These are phyloP conservation scores for Saksenaea oblongispora DNA, from an alignment of 371 early-diverging fungal species.

Conservation along the genomic window DNA sequence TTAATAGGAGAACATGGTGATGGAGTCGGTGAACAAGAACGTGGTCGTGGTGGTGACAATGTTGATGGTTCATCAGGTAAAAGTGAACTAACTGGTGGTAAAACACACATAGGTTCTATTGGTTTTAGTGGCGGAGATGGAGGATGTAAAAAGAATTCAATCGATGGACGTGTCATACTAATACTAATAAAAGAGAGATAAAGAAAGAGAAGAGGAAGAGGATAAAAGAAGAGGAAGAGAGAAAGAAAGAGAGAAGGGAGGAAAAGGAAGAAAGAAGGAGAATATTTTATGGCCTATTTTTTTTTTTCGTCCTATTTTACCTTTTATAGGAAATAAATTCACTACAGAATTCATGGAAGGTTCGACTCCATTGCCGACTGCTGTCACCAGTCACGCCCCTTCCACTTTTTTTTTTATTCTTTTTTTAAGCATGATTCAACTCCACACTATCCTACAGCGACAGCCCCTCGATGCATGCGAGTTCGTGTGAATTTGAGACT, in stretches of 20 bases:
- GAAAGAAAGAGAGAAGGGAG: slow-evolving; percentile 8
- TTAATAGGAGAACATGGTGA: slow-evolving; percentile 8
- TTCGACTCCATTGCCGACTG: slow-evolving; percentile 8
- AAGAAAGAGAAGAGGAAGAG: slow-evolving; percentile 5
- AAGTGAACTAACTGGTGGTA: slow-evolving; percentile 24
- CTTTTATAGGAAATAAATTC: slow-evolving; percentile 8
- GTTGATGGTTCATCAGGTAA: slow-evolving; percentile 14
- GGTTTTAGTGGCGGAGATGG: slow-evolving; percentile 19
- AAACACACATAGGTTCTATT: slow-evolving; percentile 6
- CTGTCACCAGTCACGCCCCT: slow-evolving; percentile 12
- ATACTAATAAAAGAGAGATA: neutral
- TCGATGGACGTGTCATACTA: slow-evolving; percentile 14
- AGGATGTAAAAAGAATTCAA: slow-evolving; percentile 29
- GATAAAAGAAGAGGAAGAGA: slow-evolving; percentile 7
- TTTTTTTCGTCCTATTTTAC: slow-evolving; percentile 5
- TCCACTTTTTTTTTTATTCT: neutral
- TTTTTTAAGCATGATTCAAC: neutral
- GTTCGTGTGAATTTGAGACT: neutral
- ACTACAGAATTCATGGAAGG: slow-evolving; percentile 1
- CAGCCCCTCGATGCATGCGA: slow-evolving; percentile 7
- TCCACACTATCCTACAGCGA: neutral
- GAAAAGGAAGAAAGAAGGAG: slow-evolving; percentile 13
- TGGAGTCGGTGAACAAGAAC: slow-evolving; percentile 7
- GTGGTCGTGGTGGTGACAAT: slow-evolving; percentile 8
- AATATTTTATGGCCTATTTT: slow-evolving; percentile 18